These are phyloP conservation scores for Candida tetrigidarum DNA, from an alignment of 1,139 yeast species.

Conservation along the genomic window DNA sequence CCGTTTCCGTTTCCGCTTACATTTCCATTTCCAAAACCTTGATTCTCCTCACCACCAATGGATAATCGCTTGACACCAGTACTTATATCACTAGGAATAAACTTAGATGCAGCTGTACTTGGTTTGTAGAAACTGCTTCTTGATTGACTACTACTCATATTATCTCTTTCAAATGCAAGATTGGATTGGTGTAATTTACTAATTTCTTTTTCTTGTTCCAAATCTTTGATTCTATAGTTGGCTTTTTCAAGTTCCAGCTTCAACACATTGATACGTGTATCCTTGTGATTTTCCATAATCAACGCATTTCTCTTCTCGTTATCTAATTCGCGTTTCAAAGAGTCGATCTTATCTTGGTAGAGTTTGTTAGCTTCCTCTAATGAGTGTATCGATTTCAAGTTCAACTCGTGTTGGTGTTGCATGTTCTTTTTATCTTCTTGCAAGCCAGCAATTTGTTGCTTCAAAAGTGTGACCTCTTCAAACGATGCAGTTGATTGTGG, in stretches of 20 bases:
- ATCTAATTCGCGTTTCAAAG: slow-evolving; percentile 14
- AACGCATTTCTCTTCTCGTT: slow-evolving; percentile 13
- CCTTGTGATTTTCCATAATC: slow-evolving; percentile 16
- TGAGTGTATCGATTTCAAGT: slow-evolving; percentile 8
- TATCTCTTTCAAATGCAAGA: slow-evolving; percentile 9
- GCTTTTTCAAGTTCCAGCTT: slow-evolving; percentile 18
- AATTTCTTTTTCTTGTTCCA: slow-evolving; percentile 19
- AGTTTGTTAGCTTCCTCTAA: slow-evolving; percentile 11
- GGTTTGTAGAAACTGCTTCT: slow-evolving; percentile 8
- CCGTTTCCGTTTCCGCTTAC: not conserved
- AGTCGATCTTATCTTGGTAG: slow-evolving; percentile 14
- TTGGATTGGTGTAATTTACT: slow-evolving; percentile 15
- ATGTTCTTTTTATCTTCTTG: slow-evolving; percentile 41
- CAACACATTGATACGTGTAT: slow-evolving; percentile 16
- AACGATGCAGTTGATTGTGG: slow-evolving; percentile 7
- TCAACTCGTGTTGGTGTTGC: slow-evolving; percentile 12
- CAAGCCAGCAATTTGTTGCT: slow-evolving; percentile 46
- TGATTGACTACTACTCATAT: slow-evolving; percentile 6
- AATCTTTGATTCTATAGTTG: slow-evolving; percentile 20
- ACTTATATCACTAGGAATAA: slow-evolving; percentile 38
- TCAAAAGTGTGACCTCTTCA: slow-evolving; percentile 37
- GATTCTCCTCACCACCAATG: slow-evolving; percentile 35
- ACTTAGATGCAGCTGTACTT: slow-evolving; percentile 21
- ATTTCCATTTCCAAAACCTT: slow-evolving; percentile 8
- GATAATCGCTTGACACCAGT: slow-evolving; percentile 50